Evolutionary conservation across 164 flowering plant genomes (phyloP), one percentile per base, ranked within the genome.

Genomic region (Sedum album): DNA sequence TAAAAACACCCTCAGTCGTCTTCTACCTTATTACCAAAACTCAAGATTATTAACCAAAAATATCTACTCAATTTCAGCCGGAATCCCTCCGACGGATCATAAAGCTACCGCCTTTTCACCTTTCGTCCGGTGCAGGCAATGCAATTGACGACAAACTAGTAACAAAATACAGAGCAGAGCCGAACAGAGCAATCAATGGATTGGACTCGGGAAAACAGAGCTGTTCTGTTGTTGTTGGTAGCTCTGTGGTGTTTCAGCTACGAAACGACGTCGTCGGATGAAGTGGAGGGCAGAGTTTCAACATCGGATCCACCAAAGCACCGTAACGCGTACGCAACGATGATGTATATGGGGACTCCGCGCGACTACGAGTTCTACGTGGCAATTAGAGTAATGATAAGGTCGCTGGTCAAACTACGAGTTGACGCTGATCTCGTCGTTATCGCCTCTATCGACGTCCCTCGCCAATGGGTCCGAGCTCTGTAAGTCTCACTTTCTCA

Each of bases 281-380:
- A 26, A n/a, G n/a, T n/a, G n/a, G n/a, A n/a, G n/a, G 57, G 9
- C 7, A n/a, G n/a, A n/a, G n/a, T n/a, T n/a, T n/a, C n/a, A n/a
- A n/a, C n/a, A n/a, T n/a, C n/a, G n/a, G n/a, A n/a, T n/a, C 26
- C 57, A n/a, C 25, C 64, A 68, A 41, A 51, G 70, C 72, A 79
- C 74, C 76, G 70, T 61, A 82, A 90, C 71, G 98, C 98, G 1
- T 93, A 93, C 68, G 98, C 89, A 31, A 75, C 97, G 70, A 93
- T 90, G 98, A 93, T 93, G 98, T 93, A 93, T 67, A 86, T 93
- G 97, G 98, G 98, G n/a, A 93, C 98, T 33, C 97, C 97, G 13
- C 83, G 97, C 51, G 98, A 91, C 79, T 91, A 91, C 76, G 98
- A 93, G 84, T 93, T 89, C 79, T 91, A 91, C 76, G 83, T 91